Conservation (phyloP, 2,329 filamentous ascomycete genomes). For the Aaosphaeria pasadenensis region DNA sequence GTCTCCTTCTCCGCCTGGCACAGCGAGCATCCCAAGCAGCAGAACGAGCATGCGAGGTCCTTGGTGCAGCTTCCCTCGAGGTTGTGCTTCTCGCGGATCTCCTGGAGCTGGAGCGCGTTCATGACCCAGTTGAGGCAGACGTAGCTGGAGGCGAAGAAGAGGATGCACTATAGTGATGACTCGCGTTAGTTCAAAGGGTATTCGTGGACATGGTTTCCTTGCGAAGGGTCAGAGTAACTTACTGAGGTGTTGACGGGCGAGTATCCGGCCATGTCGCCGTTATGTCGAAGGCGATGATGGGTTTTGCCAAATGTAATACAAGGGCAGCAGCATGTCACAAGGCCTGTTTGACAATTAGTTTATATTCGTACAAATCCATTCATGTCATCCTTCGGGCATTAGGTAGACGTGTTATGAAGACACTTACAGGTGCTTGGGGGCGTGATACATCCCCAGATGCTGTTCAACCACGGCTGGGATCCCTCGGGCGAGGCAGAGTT, state of each 20-base stretch:
- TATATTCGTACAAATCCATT: neutral
- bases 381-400: neutral
- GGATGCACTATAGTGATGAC: constrained; percentile 13
- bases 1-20: constrained; percentile 17
- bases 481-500: neutral
- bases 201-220: neutral
- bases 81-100: constrained; percentile 20
- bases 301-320: constrained; percentile 38
- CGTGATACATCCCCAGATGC: neutral
- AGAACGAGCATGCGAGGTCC: constrained; percentile 19
- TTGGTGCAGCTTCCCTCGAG: constrained; percentile 17
- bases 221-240: constrained; percentile 3
- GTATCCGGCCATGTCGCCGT: constrained; percentile 29
- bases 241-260: constrained; percentile 30
- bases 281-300: constrained; percentile 30
- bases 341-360: constrained; percentile 12
- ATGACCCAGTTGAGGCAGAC: constrained; percentile 15
- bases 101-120: constrained; percentile 17
- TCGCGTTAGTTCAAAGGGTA: neutral
- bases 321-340: constrained; percentile 30
- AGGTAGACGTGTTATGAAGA: neutral
- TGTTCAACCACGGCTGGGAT: neutral
- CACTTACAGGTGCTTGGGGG: constrained; percentile 1
- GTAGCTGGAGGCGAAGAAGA: constrained; percentile 14
- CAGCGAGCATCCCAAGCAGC: constrained; percentile 23